A percentile compares a stretch with the other conserved stretches of the same genome.
These are phyloP conservation scores for Coemansia sp. DNA, from an alignment of 192 early-diverging fungal genomes.

Conservation along the genomic window DNA sequence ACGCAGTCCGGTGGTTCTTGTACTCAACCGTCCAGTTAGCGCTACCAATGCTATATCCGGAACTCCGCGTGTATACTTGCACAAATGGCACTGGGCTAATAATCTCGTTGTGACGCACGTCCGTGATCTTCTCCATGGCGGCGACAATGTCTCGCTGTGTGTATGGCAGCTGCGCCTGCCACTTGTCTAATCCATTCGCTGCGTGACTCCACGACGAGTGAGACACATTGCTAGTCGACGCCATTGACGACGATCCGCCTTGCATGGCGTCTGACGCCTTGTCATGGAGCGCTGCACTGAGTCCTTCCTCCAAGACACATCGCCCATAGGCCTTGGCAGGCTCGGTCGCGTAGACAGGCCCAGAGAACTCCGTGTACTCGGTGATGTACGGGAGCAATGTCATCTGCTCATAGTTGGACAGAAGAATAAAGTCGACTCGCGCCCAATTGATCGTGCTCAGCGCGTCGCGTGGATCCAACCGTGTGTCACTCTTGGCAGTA, in stretches of 20 bases:
- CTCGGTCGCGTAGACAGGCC: slow-evolving; percentile 77
- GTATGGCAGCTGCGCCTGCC: slow-evolving; percentile 27
- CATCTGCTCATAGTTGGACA: slow-evolving; percentile 75
- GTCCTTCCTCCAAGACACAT: slow-evolving; percentile 47
- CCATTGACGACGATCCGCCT: slow-evolving; percentile 14
- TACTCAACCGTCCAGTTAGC: slow-evolving; percentile 74
- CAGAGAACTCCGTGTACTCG: slow-evolving; percentile 77
- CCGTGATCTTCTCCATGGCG: slow-evolving; percentile 52
- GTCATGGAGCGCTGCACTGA: not conserved
- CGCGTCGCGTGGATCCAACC: slow-evolving; percentile 32
- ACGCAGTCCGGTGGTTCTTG: slow-evolving; percentile 54
- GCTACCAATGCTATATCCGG: slow-evolving; percentile 71
- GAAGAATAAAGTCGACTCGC: slow-evolving; percentile 71
- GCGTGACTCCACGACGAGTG: not conserved
- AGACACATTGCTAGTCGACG: not conserved
- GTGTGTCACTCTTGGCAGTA: slow-evolving; percentile 2
- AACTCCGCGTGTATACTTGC: slow-evolving; percentile 65
- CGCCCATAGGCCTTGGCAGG: slow-evolving; percentile 75
- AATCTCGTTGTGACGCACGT: slow-evolving; percentile 53
- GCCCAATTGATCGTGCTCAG: slow-evolving; percentile 62
- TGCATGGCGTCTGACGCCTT: not conserved
- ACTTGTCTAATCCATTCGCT: not conserved
- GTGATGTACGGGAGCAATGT: slow-evolving; percentile 79
- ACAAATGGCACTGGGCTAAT: slow-evolving; percentile 53
- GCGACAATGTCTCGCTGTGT: slow-evolving; percentile 45